phyloP scores from a whole-genome alignment of 2,329 filamentous ascomycete genomes.

The Plectosphaerella plurivora region DNA sequence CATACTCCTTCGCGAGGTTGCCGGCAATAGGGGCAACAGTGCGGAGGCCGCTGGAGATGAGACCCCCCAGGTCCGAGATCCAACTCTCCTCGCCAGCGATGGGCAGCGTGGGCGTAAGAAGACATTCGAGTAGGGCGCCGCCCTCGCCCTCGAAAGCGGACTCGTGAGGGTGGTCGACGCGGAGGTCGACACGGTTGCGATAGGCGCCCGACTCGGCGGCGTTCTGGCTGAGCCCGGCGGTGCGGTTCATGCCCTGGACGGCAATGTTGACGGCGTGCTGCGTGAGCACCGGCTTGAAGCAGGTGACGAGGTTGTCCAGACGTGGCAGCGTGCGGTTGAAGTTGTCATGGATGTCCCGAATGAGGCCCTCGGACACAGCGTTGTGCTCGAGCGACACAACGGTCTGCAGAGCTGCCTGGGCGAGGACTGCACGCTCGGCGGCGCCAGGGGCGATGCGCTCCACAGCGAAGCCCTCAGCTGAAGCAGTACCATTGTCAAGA shows the following conservation, averaged over 20 bases:
- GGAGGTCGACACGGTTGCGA: neutral
- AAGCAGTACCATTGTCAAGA: neutral
- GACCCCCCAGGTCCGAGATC: conserved; percentile 6
- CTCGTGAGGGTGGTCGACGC: neutral
- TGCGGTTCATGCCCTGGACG: neutral
- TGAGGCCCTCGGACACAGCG: conserved; percentile 3
- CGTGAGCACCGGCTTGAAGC: conserved; percentile 2
- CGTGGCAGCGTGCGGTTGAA: conserved; percentile 6
- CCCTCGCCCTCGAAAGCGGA: neutral
- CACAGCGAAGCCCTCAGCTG: neutral
- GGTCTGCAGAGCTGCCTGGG: conserved; percentile 15
- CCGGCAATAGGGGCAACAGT: conserved; percentile 1
- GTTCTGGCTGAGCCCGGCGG: neutral
- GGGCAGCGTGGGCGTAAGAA: conserved; percentile 8
- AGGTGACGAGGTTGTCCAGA: conserved; percentile 5
- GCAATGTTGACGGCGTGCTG: conserved; percentile 7
- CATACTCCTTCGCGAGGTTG: neutral
- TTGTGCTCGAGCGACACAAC: conserved; percentile 6
- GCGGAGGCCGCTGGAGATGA: conserved; percentile 5
- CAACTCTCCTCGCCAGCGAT: conserved; percentile 8
- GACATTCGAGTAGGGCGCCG: conserved; percentile 4
- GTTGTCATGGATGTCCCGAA: conserved; percentile 9
- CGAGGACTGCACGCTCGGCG: conserved; percentile 15
- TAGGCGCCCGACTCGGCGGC: neutral
- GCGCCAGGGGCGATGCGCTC: conserved; percentile 1